phyloP scores from a whole-genome alignment of 345 rosid genomes.

The Triadica sebifera region DNA sequence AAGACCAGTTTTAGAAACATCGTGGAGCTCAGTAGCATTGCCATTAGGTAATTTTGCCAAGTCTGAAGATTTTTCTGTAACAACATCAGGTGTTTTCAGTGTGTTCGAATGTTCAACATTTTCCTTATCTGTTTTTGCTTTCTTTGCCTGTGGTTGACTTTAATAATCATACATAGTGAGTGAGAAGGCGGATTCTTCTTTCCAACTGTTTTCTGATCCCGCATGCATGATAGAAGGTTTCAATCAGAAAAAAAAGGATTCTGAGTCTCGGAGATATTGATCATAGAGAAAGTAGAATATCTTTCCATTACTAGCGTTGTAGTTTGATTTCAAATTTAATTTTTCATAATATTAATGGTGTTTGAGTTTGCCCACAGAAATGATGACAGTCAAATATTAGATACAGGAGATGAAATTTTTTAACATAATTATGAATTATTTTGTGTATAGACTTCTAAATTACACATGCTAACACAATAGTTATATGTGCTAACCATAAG shows the following conservation, averaged over 20 bases:
- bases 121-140: constrained; percentile 46
- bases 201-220: constrained; percentile 50
- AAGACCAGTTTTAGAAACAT: constrained; percentile 44
- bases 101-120: constrained; percentile 27
- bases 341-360: not conserved
- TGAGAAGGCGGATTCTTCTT: constrained; percentile 60
- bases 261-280: not conserved
- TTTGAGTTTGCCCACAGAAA: not conserved
- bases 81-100: constrained; percentile 20
- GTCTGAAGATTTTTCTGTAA: constrained; percentile 34
- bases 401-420: not conserved
- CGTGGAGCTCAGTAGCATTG: constrained; percentile 16
- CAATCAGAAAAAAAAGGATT: not conserved
- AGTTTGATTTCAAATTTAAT: not conserved
- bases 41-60: constrained; percentile 23
- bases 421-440: no score
- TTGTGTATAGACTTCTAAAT: no score
- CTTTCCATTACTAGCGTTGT: not conserved
- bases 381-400: not conserved
- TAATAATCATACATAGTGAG: constrained; percentile 55
- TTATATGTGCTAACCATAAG: not conserved
- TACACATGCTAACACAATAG: not conserved
- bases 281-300: not conserved
- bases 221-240: constrained; percentile 10
- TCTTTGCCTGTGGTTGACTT: constrained; percentile 80